Conservation (phyloP, 257 asterid genomes). For the Solanum chiquidenum region DNA sequence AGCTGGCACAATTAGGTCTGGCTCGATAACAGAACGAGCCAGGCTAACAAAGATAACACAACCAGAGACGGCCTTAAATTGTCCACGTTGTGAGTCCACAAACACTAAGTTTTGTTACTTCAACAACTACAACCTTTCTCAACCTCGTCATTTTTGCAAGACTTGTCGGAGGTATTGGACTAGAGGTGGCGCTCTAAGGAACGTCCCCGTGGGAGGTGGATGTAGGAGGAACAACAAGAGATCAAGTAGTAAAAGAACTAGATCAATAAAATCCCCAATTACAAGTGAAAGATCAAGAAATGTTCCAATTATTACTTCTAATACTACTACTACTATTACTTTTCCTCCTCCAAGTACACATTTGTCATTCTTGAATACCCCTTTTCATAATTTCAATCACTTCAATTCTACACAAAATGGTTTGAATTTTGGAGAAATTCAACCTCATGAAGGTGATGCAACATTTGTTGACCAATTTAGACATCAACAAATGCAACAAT, state of each 20-base stretch:
- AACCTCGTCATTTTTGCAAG: constrained; percentile 39
- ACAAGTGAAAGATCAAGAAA: background rate
- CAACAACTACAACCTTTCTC: constrained; percentile 30
- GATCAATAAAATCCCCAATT: constrained; percentile 19
- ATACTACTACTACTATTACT: background rate
- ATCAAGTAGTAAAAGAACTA: constrained; percentile 2
- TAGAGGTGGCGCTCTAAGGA: constrained; percentile 27
- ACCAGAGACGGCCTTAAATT: constrained; percentile 16
- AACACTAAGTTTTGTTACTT: constrained; percentile 33
- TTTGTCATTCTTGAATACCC: constrained; percentile 9
- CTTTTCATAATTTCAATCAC: constrained; percentile 8
- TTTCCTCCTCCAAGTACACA: constrained; percentile 1
- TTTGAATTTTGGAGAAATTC: constrained; percentile 5
- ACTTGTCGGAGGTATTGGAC: constrained; percentile 37
- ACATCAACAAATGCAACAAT: constrained; percentile 10
- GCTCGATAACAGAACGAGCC: constrained; percentile 18
- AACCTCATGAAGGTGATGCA: constrained; percentile 1
- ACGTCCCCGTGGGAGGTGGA: constrained; percentile 31
- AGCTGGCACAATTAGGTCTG: constrained; percentile 3
- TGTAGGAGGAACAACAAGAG: constrained; percentile 34
- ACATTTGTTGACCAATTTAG: constrained; percentile 18
- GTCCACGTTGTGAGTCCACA: constrained; percentile 31
- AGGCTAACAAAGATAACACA: constrained; percentile 17
- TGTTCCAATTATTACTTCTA: background rate
- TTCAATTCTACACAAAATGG: background rate